Conservation (phyloP, 441 rosid species). For the Euphorbia celastroides region DNA sequence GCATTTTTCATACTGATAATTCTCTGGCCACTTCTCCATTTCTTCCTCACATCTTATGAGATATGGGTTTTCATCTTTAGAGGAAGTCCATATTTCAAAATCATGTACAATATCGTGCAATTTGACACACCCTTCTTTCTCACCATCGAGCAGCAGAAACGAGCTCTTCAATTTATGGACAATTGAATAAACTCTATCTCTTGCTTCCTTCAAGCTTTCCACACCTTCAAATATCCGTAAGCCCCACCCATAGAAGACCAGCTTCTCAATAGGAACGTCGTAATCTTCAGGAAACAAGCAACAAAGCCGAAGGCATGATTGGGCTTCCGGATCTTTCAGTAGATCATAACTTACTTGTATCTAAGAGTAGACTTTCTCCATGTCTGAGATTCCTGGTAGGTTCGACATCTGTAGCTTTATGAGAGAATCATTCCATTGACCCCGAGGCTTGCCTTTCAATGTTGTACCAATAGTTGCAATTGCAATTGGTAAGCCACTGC, state of each 20-base stretch:
- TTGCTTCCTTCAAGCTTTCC: no score
- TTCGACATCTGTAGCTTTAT: not conserved
- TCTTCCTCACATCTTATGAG: not conserved
- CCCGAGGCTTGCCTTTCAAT: not conserved
- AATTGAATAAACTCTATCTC: not conserved
- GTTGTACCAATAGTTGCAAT: conserved; percentile 19
- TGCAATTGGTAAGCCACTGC: conserved; percentile 21
- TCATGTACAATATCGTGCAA: not conserved
- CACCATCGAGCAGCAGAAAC: not conserved
- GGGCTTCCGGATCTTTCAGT: not conserved
- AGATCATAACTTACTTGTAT: not conserved
- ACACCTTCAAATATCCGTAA: no score
- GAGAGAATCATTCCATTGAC: conserved; percentile 9
- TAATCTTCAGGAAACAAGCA: not conserved
- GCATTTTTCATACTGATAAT: not conserved
- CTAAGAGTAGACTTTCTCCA: conserved; percentile 9
- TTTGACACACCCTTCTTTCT: not conserved
- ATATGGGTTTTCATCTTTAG: not conserved
- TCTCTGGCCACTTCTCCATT: no score
- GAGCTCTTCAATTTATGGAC: not conserved
- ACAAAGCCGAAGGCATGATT: no score
- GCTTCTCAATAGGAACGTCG: no score
- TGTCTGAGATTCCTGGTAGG: not conserved
- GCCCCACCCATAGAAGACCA: no score
- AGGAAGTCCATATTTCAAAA: not conserved